Conservation (phyloP, 1,284 basidiomycete species). For the Heliocybe sulcata region DNA sequence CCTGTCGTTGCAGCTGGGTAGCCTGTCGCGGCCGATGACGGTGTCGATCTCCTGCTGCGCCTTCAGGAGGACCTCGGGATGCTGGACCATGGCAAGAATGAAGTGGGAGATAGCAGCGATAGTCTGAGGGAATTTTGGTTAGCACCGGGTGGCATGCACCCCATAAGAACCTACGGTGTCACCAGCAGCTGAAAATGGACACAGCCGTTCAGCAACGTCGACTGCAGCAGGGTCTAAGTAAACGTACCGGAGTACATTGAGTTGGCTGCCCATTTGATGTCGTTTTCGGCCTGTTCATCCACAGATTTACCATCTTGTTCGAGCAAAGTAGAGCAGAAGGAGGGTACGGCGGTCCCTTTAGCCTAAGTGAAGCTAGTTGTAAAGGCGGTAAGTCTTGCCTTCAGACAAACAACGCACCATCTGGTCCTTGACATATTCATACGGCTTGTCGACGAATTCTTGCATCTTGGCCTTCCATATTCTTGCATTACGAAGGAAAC, state of each 20-base stretch:
- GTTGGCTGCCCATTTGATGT: conserved; percentile 13
- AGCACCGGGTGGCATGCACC: not conserved
- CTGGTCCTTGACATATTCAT: conserved; percentile 13
- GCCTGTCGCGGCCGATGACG: conserved; percentile 20
- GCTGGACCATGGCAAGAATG: conserved; percentile 21
- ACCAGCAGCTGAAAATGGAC: conserved; percentile 9
- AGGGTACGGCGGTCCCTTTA: conserved; percentile 12
- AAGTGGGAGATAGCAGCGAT: conserved; percentile 14
- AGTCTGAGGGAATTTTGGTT: conserved; percentile 7
- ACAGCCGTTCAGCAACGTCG: too few relatives aligned
- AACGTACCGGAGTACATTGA: conserved; percentile 14
- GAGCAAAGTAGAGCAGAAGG: conserved; percentile 15
- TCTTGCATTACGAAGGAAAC: conserved; percentile 20
- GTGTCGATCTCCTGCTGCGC: conserved; percentile 24
- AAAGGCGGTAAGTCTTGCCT: not conserved
- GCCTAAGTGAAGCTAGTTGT: not conserved
- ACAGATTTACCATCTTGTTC: conserved; percentile 13
- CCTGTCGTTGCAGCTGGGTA: conserved; percentile 26
- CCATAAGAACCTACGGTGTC: conserved; percentile 10
- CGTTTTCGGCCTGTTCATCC: conserved; percentile 11
- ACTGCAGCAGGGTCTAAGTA: too few relatives aligned
- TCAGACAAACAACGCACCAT: conserved; percentile 7
- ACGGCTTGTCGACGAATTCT: conserved; percentile 12
- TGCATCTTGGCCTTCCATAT: conserved; percentile 15
- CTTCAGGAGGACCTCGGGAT: conserved; percentile 22